Evolutionary conservation across 371 early-diverging fungal species (phyloP), one percentile per base, ranked within the genome.

Genomic region (Mortierella polycephala): DNA sequence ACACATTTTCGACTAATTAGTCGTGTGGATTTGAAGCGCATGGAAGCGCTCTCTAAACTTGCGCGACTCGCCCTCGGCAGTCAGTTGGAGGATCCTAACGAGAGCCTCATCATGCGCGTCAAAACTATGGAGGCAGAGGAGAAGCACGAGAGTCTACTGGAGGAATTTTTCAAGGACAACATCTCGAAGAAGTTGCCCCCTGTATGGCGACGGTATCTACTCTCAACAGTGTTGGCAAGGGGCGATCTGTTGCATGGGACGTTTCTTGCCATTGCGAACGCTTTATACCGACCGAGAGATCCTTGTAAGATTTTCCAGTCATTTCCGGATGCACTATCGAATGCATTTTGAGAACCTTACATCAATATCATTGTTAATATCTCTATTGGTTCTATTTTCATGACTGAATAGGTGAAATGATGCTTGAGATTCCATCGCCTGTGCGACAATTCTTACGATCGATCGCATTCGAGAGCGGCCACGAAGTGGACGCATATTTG

Each of bases 91-190:
- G 64, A 60, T 30, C 40, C 49, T 2, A 63, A 67, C 12, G 71
- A 71, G 10, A 62, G 56, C 30, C 50, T 64, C 4, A 40, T 71
- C 23, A 58, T 37, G 39, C 61, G 50, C 3, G 41, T 71, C 13
- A 71, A 57, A 51, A 52, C 54, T 7, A n/a, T 71, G 40, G 71
- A 71, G 12, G 42, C 18, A 14, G 55, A 55, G 7, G 44, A 71
- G 16, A 14, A 53, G 12, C 54, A 72, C 46, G 23, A 42, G 16
- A 52, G 61, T 7, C 64, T 79, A 16, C 40, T 68, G 7, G 42
- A 64, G 0, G 73, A 64, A 23, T 79, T 79, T 40, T 18, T 57
- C 39, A 30, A 58, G 20, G 79, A 79, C 63, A 79, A 79, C 18
- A 60, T 23, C 12, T 14, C 51, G 7, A 57, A 62, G 6, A 21